Evolutionary conservation across 2,329 filamentous ascomycete genomes (phyloP).

Genomic region (Fusarium continuum): DNA sequence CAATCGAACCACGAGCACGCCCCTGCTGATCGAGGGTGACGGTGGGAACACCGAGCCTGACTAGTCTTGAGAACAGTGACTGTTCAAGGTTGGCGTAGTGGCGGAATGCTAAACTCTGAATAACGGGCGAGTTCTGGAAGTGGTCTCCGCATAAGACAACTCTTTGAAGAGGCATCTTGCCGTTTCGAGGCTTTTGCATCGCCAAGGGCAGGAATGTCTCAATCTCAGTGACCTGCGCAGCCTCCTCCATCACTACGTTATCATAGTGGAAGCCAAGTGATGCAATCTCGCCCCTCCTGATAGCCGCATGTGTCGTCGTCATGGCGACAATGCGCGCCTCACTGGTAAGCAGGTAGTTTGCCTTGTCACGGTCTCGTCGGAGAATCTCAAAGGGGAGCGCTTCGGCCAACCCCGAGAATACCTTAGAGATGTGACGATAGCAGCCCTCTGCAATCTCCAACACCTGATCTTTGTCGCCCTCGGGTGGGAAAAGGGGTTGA

Average conservation of each 20-base stretch:
- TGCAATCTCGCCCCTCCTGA: conserved; percentile 90
- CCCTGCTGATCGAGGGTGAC: conserved; percentile 94
- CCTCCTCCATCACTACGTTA: conserved; percentile 98
- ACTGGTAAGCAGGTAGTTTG: conserved; percentile 93
- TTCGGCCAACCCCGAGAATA: conserved; percentile 92
- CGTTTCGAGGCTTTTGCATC: conserved; percentile 82
- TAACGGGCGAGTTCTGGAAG: conserved; percentile 93
- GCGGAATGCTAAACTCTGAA: conserved; percentile 92
- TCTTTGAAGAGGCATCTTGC: conserved; percentile 80
- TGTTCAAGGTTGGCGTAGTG: conserved; percentile 97
- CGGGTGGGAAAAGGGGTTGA: conserved; percentile 80
- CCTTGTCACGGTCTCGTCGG: conserved; percentile 86
- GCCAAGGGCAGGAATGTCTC: conserved; percentile 96
- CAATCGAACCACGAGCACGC: conserved; percentile 85
- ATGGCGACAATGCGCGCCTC: conserved; percentile 98
- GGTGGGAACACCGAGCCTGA: conserved; percentile 90
- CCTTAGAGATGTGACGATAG: conserved; percentile 85
- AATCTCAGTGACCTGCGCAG: conserved; percentile 96
- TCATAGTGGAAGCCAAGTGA: conserved; percentile 95
- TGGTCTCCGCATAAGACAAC: conserved; percentile 96
- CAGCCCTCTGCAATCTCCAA: conserved; percentile 85
- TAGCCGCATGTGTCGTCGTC: conserved; percentile 98
- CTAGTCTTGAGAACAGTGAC: conserved; percentile 89
- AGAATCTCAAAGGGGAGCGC: conserved; percentile 96
- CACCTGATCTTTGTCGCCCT: conserved; percentile 70